A percentile compares a stretch with the other conserved stretches of the same genome.
phyloP scores from a whole-genome alignment of 2,329 filamentous ascomycete species.

The Colletotrichum plurivorum region DNA sequence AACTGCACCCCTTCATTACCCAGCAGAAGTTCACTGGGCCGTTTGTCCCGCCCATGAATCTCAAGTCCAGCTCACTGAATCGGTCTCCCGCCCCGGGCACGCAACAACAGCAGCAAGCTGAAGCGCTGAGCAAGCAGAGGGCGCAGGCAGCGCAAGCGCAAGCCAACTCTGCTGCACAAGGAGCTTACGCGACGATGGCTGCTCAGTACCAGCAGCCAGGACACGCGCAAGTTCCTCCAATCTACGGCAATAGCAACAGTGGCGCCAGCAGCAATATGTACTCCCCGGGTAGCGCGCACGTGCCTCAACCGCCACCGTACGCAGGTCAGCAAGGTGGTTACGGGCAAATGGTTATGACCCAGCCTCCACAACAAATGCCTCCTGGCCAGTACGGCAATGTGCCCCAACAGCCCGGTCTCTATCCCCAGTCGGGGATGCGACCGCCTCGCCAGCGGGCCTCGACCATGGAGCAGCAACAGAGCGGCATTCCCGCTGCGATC shows the following conservation, averaged over 20 bases:
- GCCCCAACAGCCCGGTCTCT: conserved; percentile 70
- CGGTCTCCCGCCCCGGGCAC: conserved; percentile 93
- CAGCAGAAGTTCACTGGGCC: conserved; percentile 97
- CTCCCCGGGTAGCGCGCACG: conserved; percentile 68
- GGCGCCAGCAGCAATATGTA: conserved; percentile 85
- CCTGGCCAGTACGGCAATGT: conserved; percentile 73
- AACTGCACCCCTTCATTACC: conserved; percentile 97
- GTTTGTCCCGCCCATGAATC: conserved; percentile 96
- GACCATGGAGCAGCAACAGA: conserved; percentile 96
- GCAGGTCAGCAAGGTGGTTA: conserved; percentile 80
- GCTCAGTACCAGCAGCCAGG: conserved; percentile 63
- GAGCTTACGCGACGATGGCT: conserved; percentile 71
- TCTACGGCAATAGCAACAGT: conserved; percentile 83
- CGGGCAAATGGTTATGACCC: conserved; percentile 80
- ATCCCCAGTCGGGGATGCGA: conserved; percentile 74
- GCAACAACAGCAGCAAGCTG: conserved; percentile 95
- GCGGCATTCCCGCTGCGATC: conserved; percentile 91
- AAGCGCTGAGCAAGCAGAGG: conserved; percentile 93
- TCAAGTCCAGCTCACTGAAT: conserved; percentile 88
- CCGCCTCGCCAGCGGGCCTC: conserved; percentile 89
- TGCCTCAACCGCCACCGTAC: conserved; percentile 83
- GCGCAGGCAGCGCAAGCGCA: conserved; percentile 80
- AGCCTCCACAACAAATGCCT: conserved; percentile 75
- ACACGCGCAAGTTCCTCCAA: conserved; percentile 69
- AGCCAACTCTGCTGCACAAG: conserved; percentile 74